Percentiles rank a stretch among this genome's conserved stretches.
Evolutionary conservation across 768 basidiomycete species (phyloP).

Genomic region (Kockovaella imperatae): DNA sequence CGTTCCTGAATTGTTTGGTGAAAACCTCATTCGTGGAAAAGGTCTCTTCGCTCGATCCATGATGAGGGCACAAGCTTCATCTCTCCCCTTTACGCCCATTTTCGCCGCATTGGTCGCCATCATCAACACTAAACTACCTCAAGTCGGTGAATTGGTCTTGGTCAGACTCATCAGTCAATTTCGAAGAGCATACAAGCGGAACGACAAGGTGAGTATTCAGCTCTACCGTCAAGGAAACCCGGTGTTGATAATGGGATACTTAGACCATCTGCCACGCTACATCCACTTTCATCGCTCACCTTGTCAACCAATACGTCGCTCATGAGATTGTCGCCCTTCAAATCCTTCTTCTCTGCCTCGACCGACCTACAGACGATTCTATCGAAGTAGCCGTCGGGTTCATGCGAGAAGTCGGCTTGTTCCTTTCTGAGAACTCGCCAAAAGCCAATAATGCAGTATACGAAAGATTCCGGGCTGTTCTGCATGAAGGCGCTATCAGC

Average conservation of each 20-base stretch:
- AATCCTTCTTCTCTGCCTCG: slow-evolving; percentile 89
- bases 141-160: slow-evolving; percentile 86
- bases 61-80: slow-evolving; percentile 96
- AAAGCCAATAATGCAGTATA: slow-evolving; percentile 91
- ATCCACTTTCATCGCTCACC: slow-evolving; percentile 79
- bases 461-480: slow-evolving; percentile 91
- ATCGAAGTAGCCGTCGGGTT: slow-evolving; percentile 98
- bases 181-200: slow-evolving; percentile 85
- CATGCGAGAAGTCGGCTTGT: slow-evolving; percentile 94
- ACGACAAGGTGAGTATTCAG: slow-evolving; percentile 73
- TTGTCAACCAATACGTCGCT: slow-evolving; percentile 87
- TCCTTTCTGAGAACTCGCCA: slow-evolving; percentile 83
- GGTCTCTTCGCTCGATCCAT: slow-evolving; percentile 88
- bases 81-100: slow-evolving; percentile 94
- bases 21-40: slow-evolving; percentile 87
- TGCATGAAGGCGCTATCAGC: slow-evolving; percentile 90
- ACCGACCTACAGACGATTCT: slow-evolving; percentile 91
- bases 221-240: slow-evolving; percentile 4
- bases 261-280: slow-evolving; percentile 90
- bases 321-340: slow-evolving; percentile 91
- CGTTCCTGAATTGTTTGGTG: slow-evolving; percentile 80
- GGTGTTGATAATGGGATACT: no score
- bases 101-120: slow-evolving; percentile 91
- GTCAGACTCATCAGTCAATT: slow-evolving; percentile 90
- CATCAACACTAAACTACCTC: slow-evolving; percentile 93